Evolutionary conservation across 176 grass and related monocot species (phyloP).

Genomic region (Luzula sylvatica): DNA sequence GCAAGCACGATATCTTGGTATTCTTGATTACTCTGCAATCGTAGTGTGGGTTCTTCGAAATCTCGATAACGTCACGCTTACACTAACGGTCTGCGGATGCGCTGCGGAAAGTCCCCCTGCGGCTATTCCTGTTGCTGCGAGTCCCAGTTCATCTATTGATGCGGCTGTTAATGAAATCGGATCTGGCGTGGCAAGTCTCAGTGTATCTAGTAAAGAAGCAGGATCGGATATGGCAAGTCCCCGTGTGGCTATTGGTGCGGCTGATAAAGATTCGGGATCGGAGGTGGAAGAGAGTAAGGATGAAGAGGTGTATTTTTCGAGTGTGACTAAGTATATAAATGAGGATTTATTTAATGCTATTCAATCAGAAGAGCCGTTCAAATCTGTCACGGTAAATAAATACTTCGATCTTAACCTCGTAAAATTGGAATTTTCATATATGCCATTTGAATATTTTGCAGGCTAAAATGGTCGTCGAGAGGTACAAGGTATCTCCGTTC

Average conservation of each 20-base stretch:
- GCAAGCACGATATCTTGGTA: constrained; percentile 59
- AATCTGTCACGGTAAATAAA: constrained; percentile 53
- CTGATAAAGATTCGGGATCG: constrained; percentile 42
- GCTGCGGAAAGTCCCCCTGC: not conserved
- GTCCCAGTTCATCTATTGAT: no score
- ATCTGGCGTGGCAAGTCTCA: constrained; percentile 36
- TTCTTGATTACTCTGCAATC: constrained; percentile 72
- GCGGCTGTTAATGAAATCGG: constrained; percentile 40
- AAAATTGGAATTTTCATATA: no score
- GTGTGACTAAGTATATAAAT: no score
- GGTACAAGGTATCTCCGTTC: constrained; percentile 56
- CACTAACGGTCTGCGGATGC: constrained; percentile 28
- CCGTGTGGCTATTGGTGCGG: constrained; percentile 45
- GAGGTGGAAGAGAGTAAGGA: constrained; percentile 41
- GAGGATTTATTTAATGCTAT: no score
- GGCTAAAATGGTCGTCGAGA: constrained; percentile 67
- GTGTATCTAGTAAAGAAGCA: constrained; percentile 30
- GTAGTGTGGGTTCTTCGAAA: constrained; percentile 78
- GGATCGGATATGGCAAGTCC: constrained; percentile 38
- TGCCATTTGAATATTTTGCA: not conserved
- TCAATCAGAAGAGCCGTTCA: constrained; percentile 82
- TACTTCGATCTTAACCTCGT: not conserved
- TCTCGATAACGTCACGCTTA: constrained; percentile 43
- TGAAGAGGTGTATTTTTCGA: constrained; percentile 56
- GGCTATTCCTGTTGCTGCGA: constrained; percentile 16